These are phyloP conservation scores for Tylopilus sp. DNA, from an alignment of 768 basidiomycete species.

Conservation along the genomic window DNA sequence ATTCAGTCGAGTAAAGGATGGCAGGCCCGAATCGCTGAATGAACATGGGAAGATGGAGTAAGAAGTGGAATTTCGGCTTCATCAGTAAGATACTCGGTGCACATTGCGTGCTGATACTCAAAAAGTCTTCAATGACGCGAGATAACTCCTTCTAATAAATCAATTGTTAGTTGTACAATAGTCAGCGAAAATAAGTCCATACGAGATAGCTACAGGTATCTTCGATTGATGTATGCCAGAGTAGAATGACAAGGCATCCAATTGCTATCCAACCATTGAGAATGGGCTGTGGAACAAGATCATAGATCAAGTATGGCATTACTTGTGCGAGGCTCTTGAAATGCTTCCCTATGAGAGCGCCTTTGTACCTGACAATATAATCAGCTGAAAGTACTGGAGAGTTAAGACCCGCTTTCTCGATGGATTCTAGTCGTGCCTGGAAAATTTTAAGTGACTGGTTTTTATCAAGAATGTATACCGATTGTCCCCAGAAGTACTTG, in stretches of 20 bases:
- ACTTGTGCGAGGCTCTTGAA: too few relatives aligned
- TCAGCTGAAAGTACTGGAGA: constrained; percentile 22
- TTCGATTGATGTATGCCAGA: constrained; percentile 41
- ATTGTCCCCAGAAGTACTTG: constrained; percentile 35
- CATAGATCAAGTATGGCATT: constrained; percentile 28
- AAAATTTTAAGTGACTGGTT: constrained; percentile 15
- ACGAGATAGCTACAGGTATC: constrained; percentile 35
- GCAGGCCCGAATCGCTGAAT: too few relatives aligned
- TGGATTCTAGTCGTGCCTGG: constrained; percentile 22
- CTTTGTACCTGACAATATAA: constrained; percentile 32
- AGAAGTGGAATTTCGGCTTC: too few relatives aligned
- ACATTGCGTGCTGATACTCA: constrained; percentile 21
- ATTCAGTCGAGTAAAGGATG: constrained; percentile 30
- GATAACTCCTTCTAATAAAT: background rate
- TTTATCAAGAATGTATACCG: constrained; percentile 21
- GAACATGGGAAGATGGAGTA: too few relatives aligned
- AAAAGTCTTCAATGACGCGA: constrained; percentile 22
- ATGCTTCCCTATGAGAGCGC: constrained; percentile 31
- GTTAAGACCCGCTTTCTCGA: constrained; percentile 24
- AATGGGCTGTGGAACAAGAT: constrained; percentile 23
- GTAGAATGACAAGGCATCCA: constrained; percentile 32
- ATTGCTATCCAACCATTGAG: constrained; percentile 30
- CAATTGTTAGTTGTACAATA: too few relatives aligned
- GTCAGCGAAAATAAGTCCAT: too few relatives aligned
- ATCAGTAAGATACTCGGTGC: constrained; percentile 22